Conservation (phyloP, 495 filamentous ascomycete genomes). For the Aspergillus egyptiacus region DNA sequence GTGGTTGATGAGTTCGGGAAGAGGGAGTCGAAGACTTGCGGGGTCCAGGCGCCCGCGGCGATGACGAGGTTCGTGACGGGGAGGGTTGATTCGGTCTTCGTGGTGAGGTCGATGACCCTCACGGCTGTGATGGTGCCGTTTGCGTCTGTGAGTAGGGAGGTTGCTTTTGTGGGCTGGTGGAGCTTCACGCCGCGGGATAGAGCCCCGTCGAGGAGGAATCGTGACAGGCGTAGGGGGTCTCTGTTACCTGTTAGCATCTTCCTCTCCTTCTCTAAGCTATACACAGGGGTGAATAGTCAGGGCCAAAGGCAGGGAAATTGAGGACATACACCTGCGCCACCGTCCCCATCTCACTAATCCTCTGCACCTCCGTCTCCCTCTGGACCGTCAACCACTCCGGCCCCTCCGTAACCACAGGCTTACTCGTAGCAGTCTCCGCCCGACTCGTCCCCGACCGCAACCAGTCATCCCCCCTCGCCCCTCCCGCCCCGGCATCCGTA, state of each 20-base stretch:
- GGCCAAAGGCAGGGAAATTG: no score
- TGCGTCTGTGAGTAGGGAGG: constrained; percentile 46
- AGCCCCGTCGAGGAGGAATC: constrained; percentile 56
- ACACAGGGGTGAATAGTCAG: not conserved
- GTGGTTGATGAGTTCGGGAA: constrained; percentile 50
- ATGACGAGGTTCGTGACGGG: constrained; percentile 56
- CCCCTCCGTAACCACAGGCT: constrained; percentile 2
- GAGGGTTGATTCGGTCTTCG: constrained; percentile 21
- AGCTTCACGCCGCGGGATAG: constrained; percentile 55
- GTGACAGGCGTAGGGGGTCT: constrained; percentile 56
- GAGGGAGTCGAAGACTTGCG: constrained; percentile 52
- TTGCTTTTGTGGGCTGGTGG: constrained; percentile 56
- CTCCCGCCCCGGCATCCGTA: constrained; percentile 25
- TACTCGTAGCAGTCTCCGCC: constrained; percentile 46
- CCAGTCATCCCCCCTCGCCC: constrained; percentile 54
- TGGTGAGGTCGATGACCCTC: constrained; percentile 34
- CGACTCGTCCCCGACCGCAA: constrained; percentile 56
- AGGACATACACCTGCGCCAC: constrained; percentile 57
- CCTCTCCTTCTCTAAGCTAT: not conserved
- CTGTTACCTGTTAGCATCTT: constrained; percentile 22
- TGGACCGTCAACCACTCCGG: constrained; percentile 56
- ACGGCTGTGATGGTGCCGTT: constrained; percentile 43
- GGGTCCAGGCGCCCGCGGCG: constrained; percentile 66
- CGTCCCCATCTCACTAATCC: constrained; percentile 57
- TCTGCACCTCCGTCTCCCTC: constrained; percentile 48